Conservation (phyloP, 495 filamentous ascomycete genomes). For the Aspergillus bridgeri region DNA sequence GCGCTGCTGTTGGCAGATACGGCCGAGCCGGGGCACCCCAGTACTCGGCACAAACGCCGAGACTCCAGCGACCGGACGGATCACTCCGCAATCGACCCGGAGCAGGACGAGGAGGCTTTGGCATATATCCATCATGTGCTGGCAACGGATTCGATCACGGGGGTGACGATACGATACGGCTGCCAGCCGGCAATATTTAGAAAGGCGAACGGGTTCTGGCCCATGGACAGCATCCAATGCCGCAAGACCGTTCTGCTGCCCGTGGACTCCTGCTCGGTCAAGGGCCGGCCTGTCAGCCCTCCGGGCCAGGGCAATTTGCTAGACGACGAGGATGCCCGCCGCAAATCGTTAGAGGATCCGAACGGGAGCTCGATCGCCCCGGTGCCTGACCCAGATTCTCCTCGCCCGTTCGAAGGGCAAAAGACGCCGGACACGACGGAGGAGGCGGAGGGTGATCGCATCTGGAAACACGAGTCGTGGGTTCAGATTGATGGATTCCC, state of each 20-base stretch:
- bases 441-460: slow-evolving; percentile 46
- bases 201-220: slow-evolving; percentile 91
- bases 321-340: slow-evolving; percentile 21
- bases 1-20: slow-evolving; percentile 55
- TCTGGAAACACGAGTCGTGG: slow-evolving; percentile 87
- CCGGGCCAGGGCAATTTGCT: slow-evolving; percentile 27
- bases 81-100: slow-evolving; percentile 34
- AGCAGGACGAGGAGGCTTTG: slow-evolving; percentile 66
- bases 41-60: slow-evolving; percentile 55
- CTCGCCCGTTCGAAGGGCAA: slow-evolving; percentile 17
- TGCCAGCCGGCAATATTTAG: slow-evolving; percentile 75
- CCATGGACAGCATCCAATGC: slow-evolving; percentile 81
- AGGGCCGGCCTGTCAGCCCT: slow-evolving; percentile 53
- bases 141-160: slow-evolving; percentile 78
- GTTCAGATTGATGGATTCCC: slow-evolving; percentile 69
- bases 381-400: slow-evolving; percentile 17
- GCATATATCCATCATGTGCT: slow-evolving; percentile 89
- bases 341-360: slow-evolving; percentile 30
- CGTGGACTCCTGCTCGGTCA: slow-evolving; percentile 83
- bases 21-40: slow-evolving; percentile 40
- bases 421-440: slow-evolving; percentile 14
- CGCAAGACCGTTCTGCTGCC: slow-evolving; percentile 79
- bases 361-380: slow-evolving; percentile 45
- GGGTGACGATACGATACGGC: slow-evolving; percentile 84
- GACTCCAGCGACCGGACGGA: slow-evolving; percentile 52